Conservation (phyloP, 176 grass and related monocot genomes). For the Paspalum vaginatum region DNA sequence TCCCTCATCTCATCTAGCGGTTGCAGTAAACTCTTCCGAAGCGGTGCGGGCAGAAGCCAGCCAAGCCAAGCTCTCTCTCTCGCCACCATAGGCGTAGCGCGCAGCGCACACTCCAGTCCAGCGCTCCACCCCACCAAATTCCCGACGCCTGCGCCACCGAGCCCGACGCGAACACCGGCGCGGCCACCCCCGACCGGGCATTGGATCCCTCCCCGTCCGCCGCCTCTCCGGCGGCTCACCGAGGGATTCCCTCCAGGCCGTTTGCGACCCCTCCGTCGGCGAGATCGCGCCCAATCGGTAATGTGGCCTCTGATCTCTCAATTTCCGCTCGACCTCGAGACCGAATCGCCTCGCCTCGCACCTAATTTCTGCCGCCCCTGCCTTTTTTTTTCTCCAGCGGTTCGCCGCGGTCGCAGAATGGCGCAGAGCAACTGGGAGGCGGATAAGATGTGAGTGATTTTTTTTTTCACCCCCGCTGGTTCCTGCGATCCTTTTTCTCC, state of each 20-base stretch:
- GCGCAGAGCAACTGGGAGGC: slow-evolving; percentile 99
- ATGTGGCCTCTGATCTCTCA: slow-evolving; percentile 67
- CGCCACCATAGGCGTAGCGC: neutral
- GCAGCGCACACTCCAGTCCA: neutral
- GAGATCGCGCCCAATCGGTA: slow-evolving; percentile 48
- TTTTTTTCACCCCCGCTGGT: neutral
- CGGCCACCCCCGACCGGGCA: slow-evolving; percentile 34
- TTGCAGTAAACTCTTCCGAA: too few species aligned
- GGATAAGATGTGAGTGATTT: slow-evolving; percentile 84
- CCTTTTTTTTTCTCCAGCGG: neutral
- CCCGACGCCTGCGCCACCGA: neutral
- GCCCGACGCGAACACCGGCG: neutral
- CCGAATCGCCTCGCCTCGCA: neutral
- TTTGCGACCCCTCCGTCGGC: neutral
- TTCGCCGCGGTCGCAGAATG: slow-evolving; percentile 53
- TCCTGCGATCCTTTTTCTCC: neutral
- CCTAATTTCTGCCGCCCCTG: slow-evolving; percentile 33
- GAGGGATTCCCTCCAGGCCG: neutral
- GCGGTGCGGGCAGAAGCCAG: slow-evolving; percentile 43
- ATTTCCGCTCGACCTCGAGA: neutral
- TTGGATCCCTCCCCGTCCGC: slow-evolving; percentile 32
- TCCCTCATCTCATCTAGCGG: too few species aligned
- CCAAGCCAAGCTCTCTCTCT: neutral
- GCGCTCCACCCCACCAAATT: slow-evolving; percentile 7
- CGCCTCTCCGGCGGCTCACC: slow-evolving; percentile 23